Evolutionary conservation across 139 green algal species (phyloP).

Genomic region (Volvox reticuliferus): DNA sequence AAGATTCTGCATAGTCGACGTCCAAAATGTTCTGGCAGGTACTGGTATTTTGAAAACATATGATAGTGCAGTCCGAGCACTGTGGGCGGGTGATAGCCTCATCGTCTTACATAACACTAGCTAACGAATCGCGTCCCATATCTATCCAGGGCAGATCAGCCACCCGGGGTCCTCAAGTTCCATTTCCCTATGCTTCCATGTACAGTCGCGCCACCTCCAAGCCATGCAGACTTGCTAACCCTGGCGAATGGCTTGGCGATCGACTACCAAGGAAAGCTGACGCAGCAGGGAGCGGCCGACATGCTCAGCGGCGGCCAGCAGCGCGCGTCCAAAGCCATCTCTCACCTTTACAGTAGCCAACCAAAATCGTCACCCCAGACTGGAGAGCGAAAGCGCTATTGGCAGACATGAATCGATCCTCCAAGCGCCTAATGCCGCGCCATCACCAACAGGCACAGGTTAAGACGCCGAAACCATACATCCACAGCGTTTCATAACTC

Average conservation of each 20-base stretch:
- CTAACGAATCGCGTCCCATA: neutral
- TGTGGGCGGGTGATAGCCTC: constrained; percentile 45
- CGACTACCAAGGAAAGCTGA: constrained; percentile 17
- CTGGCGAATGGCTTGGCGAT: neutral
- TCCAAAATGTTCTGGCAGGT: constrained; percentile 43
- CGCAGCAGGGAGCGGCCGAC: constrained; percentile 2
- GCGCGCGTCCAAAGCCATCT: neutral
- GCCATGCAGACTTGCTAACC: constrained; percentile 11
- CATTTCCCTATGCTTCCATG: constrained; percentile 41
- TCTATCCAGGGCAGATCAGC: neutral
- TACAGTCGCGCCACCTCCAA: neutral
- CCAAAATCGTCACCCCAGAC: neutral
- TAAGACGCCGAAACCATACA: too few relatives aligned
- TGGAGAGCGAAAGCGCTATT: neutral
- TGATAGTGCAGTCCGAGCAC: neutral
- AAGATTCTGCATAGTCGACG: constrained; percentile 31
- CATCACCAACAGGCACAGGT: neutral
- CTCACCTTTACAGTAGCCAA: neutral
- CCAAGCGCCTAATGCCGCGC: too few relatives aligned
- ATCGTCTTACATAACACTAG: constrained; percentile 46
- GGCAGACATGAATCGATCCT: too few relatives aligned
- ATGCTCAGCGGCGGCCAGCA: constrained; percentile 8
- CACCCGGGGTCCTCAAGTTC: constrained; percentile 48
- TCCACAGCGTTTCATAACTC: neutral
- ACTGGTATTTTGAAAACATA: neutral